Base-by-base conservation (phyloP, 2,329 filamentous ascomycete species). In the Fusarium sacchari region DNA sequence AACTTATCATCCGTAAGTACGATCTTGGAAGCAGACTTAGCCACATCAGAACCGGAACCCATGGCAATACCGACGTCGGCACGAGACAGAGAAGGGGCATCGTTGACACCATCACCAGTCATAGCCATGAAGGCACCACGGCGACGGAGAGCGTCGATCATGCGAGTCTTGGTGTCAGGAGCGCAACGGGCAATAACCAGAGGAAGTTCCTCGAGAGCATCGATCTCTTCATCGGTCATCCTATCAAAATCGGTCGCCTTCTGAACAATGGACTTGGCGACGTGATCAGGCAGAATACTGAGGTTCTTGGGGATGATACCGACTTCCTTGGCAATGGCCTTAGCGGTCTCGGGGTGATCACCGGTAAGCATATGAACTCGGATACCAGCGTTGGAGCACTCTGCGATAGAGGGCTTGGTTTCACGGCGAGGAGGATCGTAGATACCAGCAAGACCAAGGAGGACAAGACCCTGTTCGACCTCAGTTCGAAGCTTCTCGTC, bases 1-100 rank as follows among this genome's bases (percentile, higher is more conserved):
- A 97, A 97, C 83, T 96, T 95, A 84, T 96, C 94, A 79, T 96
- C 93, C 0, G 93, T 94, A 49, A 97, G 85, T 61, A 97, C 94
- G 82, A 97, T 96, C 80, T 90, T 92, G 24, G 92, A 88, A 1
- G 94, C 94, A 47, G 92, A 93, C 82, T 96, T 97, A 69, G 94
- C 94, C 12, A 97, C 94, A 76, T 96, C 94, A 17, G 92, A 94
- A 4, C 94, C 94, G 20, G 92, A 91, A n/a, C 94, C 94, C 94
- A 97, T 97, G 61, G 94, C 94, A 74, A 96, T 97, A 72, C 93
- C 94, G 11, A 97, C 93, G 78, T 97, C 94, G 6, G 94, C 92
- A 49, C 90, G 88, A 76, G 94, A 93, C 39, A 97, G 87, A 9
- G 93, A 94, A 1, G 94, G 94, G 5, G 93, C 93, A 79, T 97